Conservation (phyloP, 441 rosid genomes). For the Raphanus hybrid region DNA sequence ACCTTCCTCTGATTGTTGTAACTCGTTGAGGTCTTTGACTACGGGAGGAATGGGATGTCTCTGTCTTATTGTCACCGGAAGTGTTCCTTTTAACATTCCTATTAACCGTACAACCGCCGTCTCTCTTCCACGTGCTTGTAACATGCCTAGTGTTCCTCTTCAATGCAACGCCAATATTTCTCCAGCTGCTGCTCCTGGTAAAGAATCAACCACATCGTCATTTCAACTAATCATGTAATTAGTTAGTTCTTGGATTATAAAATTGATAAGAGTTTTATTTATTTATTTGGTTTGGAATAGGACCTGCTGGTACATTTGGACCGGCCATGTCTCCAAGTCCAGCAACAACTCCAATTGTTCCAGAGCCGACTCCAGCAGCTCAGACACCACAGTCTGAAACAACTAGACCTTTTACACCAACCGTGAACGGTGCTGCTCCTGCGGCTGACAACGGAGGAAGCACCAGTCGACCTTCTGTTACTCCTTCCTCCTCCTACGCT, state of each 20-base stretch:
- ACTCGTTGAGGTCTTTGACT: neutral
- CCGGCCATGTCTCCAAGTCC: constrained; percentile 5
- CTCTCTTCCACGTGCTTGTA: constrained; percentile 11
- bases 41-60: constrained; percentile 2
- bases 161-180: neutral
- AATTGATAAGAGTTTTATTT: neutral
- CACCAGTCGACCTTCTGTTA: constrained; percentile 6
- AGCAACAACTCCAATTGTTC: neutral
- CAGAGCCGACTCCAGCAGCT: neutral
- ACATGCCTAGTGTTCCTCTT: constrained; percentile 11
- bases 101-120: constrained; percentile 8
- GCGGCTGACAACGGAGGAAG: neutral
- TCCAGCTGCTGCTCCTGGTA: constrained; percentile 11
- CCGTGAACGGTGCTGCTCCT: constrained; percentile 5
- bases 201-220: neutral
- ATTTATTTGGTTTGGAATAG: neutral
- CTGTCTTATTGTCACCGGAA: constrained; percentile 1
- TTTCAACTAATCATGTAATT: neutral
- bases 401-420: neutral
- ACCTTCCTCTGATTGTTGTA: constrained; percentile 4
- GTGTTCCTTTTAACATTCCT: constrained; percentile 4
- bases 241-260: neutral
- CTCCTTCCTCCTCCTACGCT: neutral
- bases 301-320: constrained; percentile 3
- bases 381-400: constrained; percentile 4